A percentile compares a stretch with the other conserved stretches of the same genome.
Conservation (phyloP, 768 basidiomycete species). For the Lentinula sp. region DNA sequence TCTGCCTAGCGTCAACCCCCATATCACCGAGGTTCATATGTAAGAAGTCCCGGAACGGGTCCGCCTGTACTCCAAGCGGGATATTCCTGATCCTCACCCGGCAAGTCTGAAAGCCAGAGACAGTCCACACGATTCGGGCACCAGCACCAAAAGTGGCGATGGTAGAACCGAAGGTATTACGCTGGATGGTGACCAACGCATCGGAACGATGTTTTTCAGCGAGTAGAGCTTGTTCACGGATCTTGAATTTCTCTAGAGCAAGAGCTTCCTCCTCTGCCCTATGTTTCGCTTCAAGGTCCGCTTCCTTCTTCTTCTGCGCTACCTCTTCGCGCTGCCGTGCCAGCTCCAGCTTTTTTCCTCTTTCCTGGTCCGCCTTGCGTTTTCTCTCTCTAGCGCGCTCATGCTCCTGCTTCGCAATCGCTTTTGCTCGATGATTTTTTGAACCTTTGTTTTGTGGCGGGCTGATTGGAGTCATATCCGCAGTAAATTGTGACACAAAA, state of each 20-base stretch:
- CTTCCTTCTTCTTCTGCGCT: background rate
- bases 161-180: conserved; percentile 39
- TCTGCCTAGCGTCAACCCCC: conserved; percentile 3
- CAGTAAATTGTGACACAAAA: background rate
- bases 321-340: background rate
- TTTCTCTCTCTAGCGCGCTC: background rate
- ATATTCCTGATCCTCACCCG: conserved; percentile 40
- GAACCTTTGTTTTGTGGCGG: background rate
- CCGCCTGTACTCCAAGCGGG: conserved; percentile 28
- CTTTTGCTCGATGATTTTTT: background rate
- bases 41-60: conserved; percentile 39
- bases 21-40: conserved; percentile 32
- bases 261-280: background rate
- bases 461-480: background rate
- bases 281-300: background rate
- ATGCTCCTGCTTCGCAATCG: background rate
- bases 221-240: conserved; percentile 6
- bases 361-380: background rate
- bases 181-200: conserved; percentile 34
- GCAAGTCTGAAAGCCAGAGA: conserved; percentile 49
- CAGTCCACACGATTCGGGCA: conserved; percentile 34
- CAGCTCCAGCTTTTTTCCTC: background rate
- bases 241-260: conserved; percentile 12
- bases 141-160: conserved; percentile 48
- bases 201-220: conserved; percentile 4